Base-by-base conservation (phyloP, 2,329 filamentous ascomycete genomes). In the Hymenoscyphus infarciens region DNA sequence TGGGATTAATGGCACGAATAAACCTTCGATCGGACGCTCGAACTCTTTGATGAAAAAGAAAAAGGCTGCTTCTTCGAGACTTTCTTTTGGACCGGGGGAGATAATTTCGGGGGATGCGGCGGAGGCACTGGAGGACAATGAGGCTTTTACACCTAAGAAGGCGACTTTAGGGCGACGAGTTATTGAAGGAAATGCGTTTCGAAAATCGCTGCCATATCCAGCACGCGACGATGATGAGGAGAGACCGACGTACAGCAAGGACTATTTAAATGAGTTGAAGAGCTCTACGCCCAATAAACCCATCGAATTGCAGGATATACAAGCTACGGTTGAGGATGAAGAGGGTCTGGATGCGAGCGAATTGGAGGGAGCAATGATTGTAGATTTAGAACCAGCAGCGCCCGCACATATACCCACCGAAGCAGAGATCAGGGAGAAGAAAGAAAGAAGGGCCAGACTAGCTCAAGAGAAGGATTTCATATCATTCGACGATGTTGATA, bases 401-500 rank as follows among this genome's bases (percentile, higher is more conserved):
- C 16, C 72, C 78, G 61, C 71, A 15, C 80, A 80, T 5, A 92
- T 97, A 66, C 87, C 94, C 2, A 92, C 89, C 1, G 89, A 93
- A 65, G 85, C 89, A 1, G 91, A 97, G 72, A 96, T 98, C 58
- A 84, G 84, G 31, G 93, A 96, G 76, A 96, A 93, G 79, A 98
- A 97, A 76, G 90, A 92, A 64, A 86, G 95, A 1, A 85, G 94
- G 16, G 89, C 89, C n/a, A 87, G 94, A 1, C 76, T 96, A 11
- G 93, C 92, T 0, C 82, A 86, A 60, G 87, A 92, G 70, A 77
- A 90, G 57, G 86, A 88, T 61, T 90, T 86, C 71, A 83, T 91
- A 54, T 85, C 87, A 0, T 78, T 91, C 0, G 81, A 85, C 61
- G 84, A 83, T 38, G 81, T 81, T n/a, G 82, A 83, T n/a, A 80